These are phyloP conservation scores for Afroboletus lepidellus DNA, from an alignment of 1,284 basidiomycete species.

Conservation along the genomic window DNA sequence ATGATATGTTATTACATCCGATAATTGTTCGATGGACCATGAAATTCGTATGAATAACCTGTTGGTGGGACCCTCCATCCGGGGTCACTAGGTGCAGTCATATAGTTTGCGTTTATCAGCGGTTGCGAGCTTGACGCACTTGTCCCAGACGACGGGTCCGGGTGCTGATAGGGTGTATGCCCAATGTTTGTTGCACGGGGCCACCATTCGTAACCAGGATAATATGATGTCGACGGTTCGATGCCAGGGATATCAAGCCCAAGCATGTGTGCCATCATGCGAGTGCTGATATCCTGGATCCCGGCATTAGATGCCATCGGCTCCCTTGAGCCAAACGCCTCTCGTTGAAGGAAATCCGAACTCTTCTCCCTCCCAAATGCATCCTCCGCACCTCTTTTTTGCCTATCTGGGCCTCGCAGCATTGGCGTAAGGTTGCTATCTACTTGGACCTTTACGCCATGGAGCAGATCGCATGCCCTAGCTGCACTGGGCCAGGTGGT, in stretches of 20 bases:
- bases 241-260: slow-evolving; percentile 60
- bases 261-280: slow-evolving; percentile 70
- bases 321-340: slow-evolving; percentile 38
- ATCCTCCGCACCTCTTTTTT: slow-evolving; percentile 63
- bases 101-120: slow-evolving; percentile 18
- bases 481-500: slow-evolving; percentile 72
- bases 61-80: slow-evolving; percentile 23
- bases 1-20: slow-evolving; percentile 14
- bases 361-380: slow-evolving; percentile 59
- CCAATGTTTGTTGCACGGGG: slow-evolving; percentile 39
- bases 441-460: slow-evolving; percentile 62
- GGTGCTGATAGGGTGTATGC: slow-evolving; percentile 18
- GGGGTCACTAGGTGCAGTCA: slow-evolving; percentile 6
- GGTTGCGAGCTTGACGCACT: slow-evolving; percentile 7
- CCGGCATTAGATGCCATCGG: slow-evolving; percentile 32
- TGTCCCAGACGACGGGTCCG: background rate
- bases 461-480: slow-evolving; percentile 67
- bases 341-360: slow-evolving; percentile 46
- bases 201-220: slow-evolving; percentile 77
- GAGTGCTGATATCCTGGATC: slow-evolving; percentile 56
- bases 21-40: slow-evolving; percentile 20
- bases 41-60: slow-evolving; percentile 23
- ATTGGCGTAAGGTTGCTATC: slow-evolving; percentile 41
- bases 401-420: slow-evolving; percentile 40
- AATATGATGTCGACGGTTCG: slow-evolving; percentile 60